Evolutionary conservation across 805 yeast species (phyloP), one percentile per base, ranked within the genome.

Genomic region (Barnettozyma siamensis): DNA sequence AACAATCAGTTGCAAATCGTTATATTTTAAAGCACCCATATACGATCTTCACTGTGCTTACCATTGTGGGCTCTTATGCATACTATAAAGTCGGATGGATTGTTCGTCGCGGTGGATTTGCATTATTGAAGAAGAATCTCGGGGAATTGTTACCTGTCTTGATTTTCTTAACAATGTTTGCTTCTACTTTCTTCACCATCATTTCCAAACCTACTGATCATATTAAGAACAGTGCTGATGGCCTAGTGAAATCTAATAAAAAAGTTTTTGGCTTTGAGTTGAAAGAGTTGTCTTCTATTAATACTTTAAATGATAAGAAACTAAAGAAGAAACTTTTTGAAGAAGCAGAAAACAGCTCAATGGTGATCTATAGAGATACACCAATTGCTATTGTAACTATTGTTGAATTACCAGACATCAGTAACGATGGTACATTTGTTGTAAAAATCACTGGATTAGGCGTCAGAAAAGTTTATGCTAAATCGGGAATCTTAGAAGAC

Each of bases 381-480:
- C 89, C 93, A 15, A 78, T 85, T 55, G 88, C 88, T 0, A 65
- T 80, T 29, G 65, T 73, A 24, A 70, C 80, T 1, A 44, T 66
- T 10, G 64, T 73, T 34, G 69, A 67, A 33, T 57, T 63, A 31
- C 66, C 71, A n/a, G 66, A 69, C 9, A 53, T 68, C 37, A 63
- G 73, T 0, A 59, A 69, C 8, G 61, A 62, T 19, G 62, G 66
- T 13, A 60, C 67, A 21, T 69, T 73, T 47, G 69, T 68, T 17
- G 74, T 81, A 44, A 70, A 66, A 27, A 76, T 82, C 35, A 67
- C 79, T 6, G 75, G 79, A 7, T 54, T 76, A 16, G 83, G 83
- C 43, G 75, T 82, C 35, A 75, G 88, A 61, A 75, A 76, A 54
- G 88, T 83, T 2, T 84, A 84, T 57, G 59, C 73, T 19, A 71